These are phyloP conservation scores for Poterioochromonas sp. DNA, from an alignment of 352 stramenopile genomes.

Conservation along the genomic window DNA sequence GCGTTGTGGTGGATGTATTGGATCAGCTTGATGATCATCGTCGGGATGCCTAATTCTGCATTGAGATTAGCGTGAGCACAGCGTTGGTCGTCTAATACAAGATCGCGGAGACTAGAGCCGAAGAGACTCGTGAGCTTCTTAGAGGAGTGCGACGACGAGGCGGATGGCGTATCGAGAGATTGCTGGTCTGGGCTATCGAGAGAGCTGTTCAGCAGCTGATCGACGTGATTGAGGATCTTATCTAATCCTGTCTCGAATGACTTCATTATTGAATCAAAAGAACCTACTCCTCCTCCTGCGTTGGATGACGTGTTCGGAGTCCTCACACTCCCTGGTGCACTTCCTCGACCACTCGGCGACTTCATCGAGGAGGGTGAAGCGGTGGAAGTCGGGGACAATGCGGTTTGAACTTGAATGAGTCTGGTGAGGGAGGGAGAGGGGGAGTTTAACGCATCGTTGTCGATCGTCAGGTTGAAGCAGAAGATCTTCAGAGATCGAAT, in stretches of 20 bases:
- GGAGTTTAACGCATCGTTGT: background rate
- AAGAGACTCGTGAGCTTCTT: background rate
- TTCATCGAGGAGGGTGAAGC: background rate
- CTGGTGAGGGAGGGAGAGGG: background rate
- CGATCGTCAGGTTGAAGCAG: background rate
- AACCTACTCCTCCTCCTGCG: background rate
- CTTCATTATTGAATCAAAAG: background rate
- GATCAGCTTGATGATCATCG: background rate
- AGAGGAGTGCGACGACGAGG: background rate
- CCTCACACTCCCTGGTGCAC: too few relatives aligned
- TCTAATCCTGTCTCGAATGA: conserved; percentile 14
- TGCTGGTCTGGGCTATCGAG: background rate
- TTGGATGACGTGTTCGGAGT: background rate
- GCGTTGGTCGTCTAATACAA: background rate
- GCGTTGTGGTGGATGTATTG: background rate
- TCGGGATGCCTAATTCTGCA: background rate
- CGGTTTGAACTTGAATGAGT: background rate
- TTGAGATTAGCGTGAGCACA: background rate
- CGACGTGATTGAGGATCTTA: background rate
- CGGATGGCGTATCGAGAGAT: background rate
- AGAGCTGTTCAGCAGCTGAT: background rate
- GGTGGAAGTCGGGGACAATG: background rate
- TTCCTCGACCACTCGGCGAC: background rate
- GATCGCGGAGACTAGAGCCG: background rate
- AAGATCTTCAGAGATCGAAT: background rate